A percentile compares a stretch with the other conserved stretches of the same genome.
These are phyloP conservation scores for Phytopythium helicoides DNA, from an alignment of 352 stramenopile species.

Conservation along the genomic window DNA sequence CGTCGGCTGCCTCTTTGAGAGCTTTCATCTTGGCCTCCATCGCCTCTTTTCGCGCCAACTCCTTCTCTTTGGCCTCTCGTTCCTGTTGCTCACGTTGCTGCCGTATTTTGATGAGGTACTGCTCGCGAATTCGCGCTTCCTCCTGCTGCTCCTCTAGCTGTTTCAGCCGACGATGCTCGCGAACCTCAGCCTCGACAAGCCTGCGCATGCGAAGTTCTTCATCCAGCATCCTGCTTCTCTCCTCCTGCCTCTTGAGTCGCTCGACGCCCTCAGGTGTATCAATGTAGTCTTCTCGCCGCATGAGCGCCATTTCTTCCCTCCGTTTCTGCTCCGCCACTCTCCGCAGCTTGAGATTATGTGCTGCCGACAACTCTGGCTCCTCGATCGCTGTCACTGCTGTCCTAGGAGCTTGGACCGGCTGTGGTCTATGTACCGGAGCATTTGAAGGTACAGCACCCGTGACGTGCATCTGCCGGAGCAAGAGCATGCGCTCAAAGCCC, in stretches of 20 bases:
- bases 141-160: constrained; percentile 40
- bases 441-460: constrained; percentile 12
- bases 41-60: constrained; percentile 29
- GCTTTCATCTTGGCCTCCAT: constrained; percentile 57
- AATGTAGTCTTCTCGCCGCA: constrained; percentile 62
- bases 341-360: constrained; percentile 60
- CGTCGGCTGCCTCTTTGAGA: constrained; percentile 61
- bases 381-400: not conserved
- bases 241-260: constrained; percentile 44
- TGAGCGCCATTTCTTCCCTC: constrained; percentile 39
- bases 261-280: constrained; percentile 48
- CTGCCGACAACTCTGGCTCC: constrained; percentile 44
- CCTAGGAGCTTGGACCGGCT: not conserved
- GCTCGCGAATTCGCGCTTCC: constrained; percentile 39
- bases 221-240: constrained; percentile 51
- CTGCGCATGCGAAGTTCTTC: constrained; percentile 50
- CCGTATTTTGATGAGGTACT: constrained; percentile 52
- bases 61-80: constrained; percentile 38
- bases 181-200: constrained; percentile 39
- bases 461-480: constrained; percentile 57
- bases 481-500: constrained; percentile 43
- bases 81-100: constrained; percentile 40
- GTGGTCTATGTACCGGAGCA: not conserved
- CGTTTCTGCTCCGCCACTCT: constrained; percentile 49
- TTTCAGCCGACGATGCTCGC: constrained; percentile 20